Evolutionary conservation across 768 basidiomycete species (phyloP).

Genomic region (Macrolepiota albuminosa): DNA sequence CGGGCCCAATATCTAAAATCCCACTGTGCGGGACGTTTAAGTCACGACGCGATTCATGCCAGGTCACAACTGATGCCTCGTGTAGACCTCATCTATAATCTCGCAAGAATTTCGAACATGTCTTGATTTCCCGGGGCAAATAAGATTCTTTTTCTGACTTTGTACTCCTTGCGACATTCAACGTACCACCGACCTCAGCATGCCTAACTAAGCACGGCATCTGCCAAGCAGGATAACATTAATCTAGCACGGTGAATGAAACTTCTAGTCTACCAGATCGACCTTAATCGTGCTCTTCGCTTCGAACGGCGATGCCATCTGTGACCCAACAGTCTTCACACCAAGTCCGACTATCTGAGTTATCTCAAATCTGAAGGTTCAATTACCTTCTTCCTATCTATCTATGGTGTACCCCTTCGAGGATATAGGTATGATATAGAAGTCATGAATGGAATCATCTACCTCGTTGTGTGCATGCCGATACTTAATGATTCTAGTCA

Average conservation of each 20-base stretch:
- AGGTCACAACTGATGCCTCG: background rate
- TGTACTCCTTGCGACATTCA: background rate
- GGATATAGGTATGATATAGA: constrained; percentile 75
- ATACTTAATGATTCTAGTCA: background rate
- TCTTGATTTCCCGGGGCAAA: background rate
- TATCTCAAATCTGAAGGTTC: constrained; percentile 62
- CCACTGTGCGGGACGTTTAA: background rate
- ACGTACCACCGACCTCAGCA: background rate
- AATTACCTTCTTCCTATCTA: constrained; percentile 61
- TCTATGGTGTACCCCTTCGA: constrained; percentile 64
- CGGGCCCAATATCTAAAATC: background rate
- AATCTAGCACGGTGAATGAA: constrained; percentile 50
- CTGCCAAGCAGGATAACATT: no score
- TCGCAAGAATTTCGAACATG: background rate
- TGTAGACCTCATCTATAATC: no score
- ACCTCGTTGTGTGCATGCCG: background rate
- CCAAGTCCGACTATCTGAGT: constrained; percentile 65
- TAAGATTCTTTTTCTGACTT: background rate
- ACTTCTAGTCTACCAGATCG: constrained; percentile 62
- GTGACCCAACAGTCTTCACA: constrained; percentile 59
- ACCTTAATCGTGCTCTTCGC: constrained; percentile 66
- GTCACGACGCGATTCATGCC: background rate
- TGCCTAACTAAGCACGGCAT: background rate
- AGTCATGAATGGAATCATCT: constrained; percentile 11
- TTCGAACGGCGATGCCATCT: constrained; percentile 66